Evolutionary conservation across 768 basidiomycete species (phyloP).

Genomic region (Rubroboletus pulcherrimus): DNA sequence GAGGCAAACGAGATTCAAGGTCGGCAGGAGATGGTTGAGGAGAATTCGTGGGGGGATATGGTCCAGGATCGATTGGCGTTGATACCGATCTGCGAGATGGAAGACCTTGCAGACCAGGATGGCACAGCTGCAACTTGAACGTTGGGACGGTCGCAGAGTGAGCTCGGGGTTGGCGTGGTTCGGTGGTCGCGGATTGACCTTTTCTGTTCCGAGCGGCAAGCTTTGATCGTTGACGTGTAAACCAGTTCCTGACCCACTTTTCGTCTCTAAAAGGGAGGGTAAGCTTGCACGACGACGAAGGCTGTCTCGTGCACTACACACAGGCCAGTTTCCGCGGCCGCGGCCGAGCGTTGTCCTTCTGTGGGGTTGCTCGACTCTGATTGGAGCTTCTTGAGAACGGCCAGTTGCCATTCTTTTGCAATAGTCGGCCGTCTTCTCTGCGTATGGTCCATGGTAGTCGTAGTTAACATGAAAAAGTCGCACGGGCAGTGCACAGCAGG

Average conservation of each 20-base stretch:
- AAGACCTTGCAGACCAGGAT: not conserved
- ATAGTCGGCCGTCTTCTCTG: slow-evolving; percentile 11
- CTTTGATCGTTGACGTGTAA: slow-evolving; percentile 27
- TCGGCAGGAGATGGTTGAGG: not conserved
- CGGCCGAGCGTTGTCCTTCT: slow-evolving; percentile 18
- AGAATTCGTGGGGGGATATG: not conserved
- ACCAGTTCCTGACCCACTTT: slow-evolving; percentile 31
- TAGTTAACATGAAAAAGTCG: slow-evolving; percentile 10
- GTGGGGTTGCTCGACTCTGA: slow-evolving; percentile 23
- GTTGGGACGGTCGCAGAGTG: not conserved
- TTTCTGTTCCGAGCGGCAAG: slow-evolving; percentile 11
- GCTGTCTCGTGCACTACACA: slow-evolving; percentile 18
- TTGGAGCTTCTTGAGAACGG: slow-evolving; percentile 25
- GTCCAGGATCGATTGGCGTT: not conserved
- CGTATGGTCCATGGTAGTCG: slow-evolving; percentile 1
- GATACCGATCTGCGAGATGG: slow-evolving; percentile 5
- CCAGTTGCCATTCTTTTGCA: slow-evolving; percentile 30
- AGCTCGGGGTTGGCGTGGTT: not conserved
- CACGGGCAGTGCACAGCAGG: slow-evolving; percentile 7
- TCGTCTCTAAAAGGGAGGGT: slow-evolving; percentile 19
- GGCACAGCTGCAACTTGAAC: slow-evolving; percentile 13
- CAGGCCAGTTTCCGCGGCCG: slow-evolving; percentile 28
- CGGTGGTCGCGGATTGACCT: not conserved
- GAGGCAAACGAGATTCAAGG: not conserved
- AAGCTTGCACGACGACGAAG: slow-evolving; percentile 5